Evolutionary conservation across 1,284 basidiomycete species (phyloP), one percentile per base, ranked within the genome.

Genomic region (Ustilago sp.): DNA sequence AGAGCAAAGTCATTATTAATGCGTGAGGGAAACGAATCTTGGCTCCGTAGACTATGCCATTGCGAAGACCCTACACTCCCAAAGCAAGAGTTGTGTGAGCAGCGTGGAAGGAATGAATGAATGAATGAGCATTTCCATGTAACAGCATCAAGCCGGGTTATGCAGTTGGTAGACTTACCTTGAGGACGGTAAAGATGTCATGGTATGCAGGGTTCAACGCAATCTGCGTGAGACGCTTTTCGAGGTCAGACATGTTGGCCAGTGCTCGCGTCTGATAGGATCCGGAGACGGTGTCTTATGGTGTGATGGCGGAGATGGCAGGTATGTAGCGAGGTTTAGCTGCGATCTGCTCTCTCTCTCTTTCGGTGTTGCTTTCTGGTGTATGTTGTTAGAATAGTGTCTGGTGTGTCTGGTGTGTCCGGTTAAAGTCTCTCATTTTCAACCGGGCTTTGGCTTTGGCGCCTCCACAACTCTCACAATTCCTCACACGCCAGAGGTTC

Each of bases 11-110:
- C 96, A 99, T 99, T 64, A 99, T 92, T 32, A 99, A 88, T 2
- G 97, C 96, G 89, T 99, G 97, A n/a, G 97, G 97, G 85, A 97
- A 97, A 52, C 88, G 80, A 80, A 98, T 93, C 89, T 98, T 98
- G 83, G 93, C 92, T 56, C 94, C 94, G 88, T 98, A 99, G 8
- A 98, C 94, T 67, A 97, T 89, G 11, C 96, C 96, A 87, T 98
- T 98, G 36, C 96, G 90, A 36, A 94, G 94, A 52, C 95, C 80
- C 70, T 80, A 53, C 19, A 8, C 15, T 32, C 56, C 41, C 7
- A 28, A 3, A 3, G 23, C 23, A 28, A 28, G 3, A 28, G 23
- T 28, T 28, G 23, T 28, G 23, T 28, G 38, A 35, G 34, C 8
- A 52, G 50, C 28, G 19, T 45, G 11, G 17, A 17, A 41, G 6